Evolutionary conservation across 2,329 filamentous ascomycete species (phyloP).

Genomic region (Phialemonium atrogriseum): DNA sequence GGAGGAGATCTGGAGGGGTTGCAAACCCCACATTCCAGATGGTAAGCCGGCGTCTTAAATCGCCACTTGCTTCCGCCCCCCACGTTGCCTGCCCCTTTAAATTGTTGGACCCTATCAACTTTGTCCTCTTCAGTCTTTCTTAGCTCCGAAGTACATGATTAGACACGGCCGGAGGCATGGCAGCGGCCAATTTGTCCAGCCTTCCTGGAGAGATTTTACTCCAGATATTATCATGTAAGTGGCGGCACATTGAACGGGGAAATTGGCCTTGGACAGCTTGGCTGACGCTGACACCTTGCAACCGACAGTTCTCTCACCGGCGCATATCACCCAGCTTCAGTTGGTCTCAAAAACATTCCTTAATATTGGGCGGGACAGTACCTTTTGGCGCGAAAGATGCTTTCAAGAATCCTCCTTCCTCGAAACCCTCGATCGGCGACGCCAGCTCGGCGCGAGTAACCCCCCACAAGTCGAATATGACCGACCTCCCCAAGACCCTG

Average conservation of each 20-base stretch:
- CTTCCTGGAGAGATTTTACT: conserved; percentile 58
- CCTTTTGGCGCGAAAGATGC: conserved; percentile 68
- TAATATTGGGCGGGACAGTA: conserved; percentile 61
- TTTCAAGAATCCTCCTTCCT: conserved; percentile 63
- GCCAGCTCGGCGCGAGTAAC: conserved; percentile 27
- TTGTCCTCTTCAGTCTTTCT: background rate
- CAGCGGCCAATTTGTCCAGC: conserved; percentile 31
- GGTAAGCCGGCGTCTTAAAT: background rate
- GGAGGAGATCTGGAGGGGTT: too few relatives aligned
- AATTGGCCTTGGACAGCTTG: conserved; percentile 4
- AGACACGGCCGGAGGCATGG: conserved; percentile 6
- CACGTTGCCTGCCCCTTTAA: background rate
- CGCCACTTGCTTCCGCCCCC: background rate
- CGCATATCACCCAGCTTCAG: conserved; percentile 60
- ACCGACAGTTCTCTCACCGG: conserved; percentile 50
- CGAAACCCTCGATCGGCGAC: conserved; percentile 47
- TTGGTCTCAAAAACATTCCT: conserved; percentile 59
- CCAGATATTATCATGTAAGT: conserved; percentile 54
- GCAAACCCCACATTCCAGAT: background rate
- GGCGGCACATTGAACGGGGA: background rate
- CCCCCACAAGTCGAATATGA: background rate
- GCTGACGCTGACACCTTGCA: conserved; percentile 4
- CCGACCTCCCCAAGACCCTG: background rate
- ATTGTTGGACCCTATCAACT: background rate
- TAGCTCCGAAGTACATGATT: background rate